Evolutionary conservation across 768 basidiomycete genomes (phyloP).

Genomic region (Termitomyces bulborhizus): DNA sequence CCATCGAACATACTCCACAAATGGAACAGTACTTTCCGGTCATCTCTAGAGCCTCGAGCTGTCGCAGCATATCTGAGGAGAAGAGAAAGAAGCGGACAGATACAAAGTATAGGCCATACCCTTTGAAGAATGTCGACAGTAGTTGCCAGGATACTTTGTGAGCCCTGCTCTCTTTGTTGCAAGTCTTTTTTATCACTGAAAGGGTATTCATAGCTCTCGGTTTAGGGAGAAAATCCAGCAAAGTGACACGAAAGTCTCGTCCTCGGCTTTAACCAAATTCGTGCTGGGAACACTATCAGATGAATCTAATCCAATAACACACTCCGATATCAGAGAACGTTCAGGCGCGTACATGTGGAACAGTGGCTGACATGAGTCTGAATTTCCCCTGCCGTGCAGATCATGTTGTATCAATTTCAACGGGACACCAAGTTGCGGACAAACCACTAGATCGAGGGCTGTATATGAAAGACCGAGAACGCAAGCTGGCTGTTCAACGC

Average conservation of each 20-base stretch:
- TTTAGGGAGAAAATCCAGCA: slow-evolving; percentile 11
- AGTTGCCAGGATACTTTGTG: slow-evolving; percentile 10
- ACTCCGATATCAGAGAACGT: slow-evolving; percentile 56
- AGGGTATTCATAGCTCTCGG: slow-evolving; percentile 2
- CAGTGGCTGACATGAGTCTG: neutral
- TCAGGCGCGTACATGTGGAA: slow-evolving; percentile 37
- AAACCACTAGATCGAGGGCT: slow-evolving; percentile 27
- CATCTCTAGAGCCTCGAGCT: slow-evolving; percentile 11
- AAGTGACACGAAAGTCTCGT: slow-evolving; percentile 23
- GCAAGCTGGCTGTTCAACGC: slow-evolving; percentile 35
- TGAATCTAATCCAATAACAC: slow-evolving; percentile 72
- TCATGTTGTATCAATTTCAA: slow-evolving; percentile 53
- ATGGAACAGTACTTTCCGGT: slow-evolving; percentile 22
- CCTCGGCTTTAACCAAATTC: slow-evolving; percentile 46
- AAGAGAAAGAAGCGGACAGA: slow-evolving; percentile 10
- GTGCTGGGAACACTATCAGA: slow-evolving; percentile 57
- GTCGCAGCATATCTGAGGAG: slow-evolving; percentile 6
- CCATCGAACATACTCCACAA: neutral
- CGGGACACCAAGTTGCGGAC: slow-evolving; percentile 65
- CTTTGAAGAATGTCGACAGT: neutral
- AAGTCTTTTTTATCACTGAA: neutral
- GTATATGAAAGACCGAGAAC: slow-evolving; percentile 37
- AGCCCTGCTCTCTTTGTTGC: neutral
- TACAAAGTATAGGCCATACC: slow-evolving; percentile 15
- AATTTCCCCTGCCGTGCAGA: slow-evolving; percentile 27